These are phyloP conservation scores for Tetrapisispora arboricola DNA, from an alignment of 805 yeast genomes.

Conservation along the genomic window DNA sequence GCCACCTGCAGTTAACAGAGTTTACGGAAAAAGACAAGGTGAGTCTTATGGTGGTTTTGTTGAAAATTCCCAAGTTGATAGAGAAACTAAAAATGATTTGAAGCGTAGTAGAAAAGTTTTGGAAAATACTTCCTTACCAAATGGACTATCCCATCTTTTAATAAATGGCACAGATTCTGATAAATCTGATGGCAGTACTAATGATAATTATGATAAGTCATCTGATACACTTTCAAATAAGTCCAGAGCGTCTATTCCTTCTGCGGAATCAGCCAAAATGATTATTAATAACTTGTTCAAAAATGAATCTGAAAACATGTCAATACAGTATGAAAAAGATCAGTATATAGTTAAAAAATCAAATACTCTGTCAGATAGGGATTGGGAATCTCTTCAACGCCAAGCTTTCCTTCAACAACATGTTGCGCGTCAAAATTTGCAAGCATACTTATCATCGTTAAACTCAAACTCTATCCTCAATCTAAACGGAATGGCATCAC, in stretches of 20 bases:
- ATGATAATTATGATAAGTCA: conserved; percentile 1
- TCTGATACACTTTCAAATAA: not conserved
- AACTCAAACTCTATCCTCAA: conserved; percentile 3
- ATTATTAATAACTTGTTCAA: not conserved
- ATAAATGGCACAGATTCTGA: conserved; percentile 24
- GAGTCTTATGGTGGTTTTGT: conserved; percentile 29
- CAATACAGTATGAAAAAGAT: conserved; percentile 3
- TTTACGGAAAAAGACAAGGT: conserved; percentile 27
- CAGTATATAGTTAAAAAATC: conserved; percentile 27
- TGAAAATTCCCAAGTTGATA: conserved; percentile 31
- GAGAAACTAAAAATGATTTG: conserved; percentile 39
- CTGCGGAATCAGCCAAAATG: not conserved
- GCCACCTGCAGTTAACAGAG: conserved; percentile 51
- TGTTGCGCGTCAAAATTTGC: conserved; percentile 27
- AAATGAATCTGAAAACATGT: not conserved
- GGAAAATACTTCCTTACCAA: conserved; percentile 44
- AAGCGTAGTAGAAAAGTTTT: conserved; percentile 40
- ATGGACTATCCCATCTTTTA: conserved; percentile 41
- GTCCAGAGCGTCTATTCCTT: not conserved
- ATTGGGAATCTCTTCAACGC: conserved; percentile 27
- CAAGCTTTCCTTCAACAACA: conserved; percentile 28
- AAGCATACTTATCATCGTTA: conserved; percentile 24
- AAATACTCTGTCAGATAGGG: conserved; percentile 19
- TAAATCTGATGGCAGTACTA: conserved; percentile 1
- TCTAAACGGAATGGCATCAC: not conserved